A percentile compares a stretch with the other conserved stretches of the same genome.
Conservation (phyloP, 1,139 yeast species). For the Debaryomycetaceae sp. region DNA sequence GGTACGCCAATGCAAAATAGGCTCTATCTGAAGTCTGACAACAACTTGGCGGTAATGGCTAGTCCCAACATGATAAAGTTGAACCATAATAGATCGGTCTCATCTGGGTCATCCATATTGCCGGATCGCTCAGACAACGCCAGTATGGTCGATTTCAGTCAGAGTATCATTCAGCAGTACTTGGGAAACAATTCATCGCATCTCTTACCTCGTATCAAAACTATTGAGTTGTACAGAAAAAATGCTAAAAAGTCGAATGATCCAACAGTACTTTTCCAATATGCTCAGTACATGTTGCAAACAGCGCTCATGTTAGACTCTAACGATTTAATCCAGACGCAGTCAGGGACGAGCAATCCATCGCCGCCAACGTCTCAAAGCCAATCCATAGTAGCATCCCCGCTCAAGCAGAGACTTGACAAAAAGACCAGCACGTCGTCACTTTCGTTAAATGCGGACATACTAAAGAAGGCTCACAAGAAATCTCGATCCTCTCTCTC, state of each 20-base stretch:
- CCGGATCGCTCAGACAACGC: slow-evolving; percentile 34
- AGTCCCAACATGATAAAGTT: slow-evolving; percentile 8
- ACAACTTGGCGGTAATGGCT: slow-evolving; percentile 20
- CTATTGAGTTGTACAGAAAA: slow-evolving; percentile 81
- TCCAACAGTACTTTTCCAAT: slow-evolving; percentile 81
- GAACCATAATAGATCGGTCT: slow-evolving; percentile 37
- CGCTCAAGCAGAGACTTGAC: slow-evolving; percentile 17
- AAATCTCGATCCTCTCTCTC: slow-evolving; percentile 18
- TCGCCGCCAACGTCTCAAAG: slow-evolving; percentile 10
- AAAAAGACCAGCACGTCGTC: slow-evolving; percentile 6
- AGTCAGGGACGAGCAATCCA: slow-evolving; percentile 11
- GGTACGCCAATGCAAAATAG: slow-evolving; percentile 3
- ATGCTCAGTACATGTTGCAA: slow-evolving; percentile 87
- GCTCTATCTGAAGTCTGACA: slow-evolving; percentile 27
- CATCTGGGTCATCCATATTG: slow-evolving; percentile 38
- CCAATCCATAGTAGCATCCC: slow-evolving; percentile 19
- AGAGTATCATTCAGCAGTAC: slow-evolving; percentile 45
- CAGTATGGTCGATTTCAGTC: slow-evolving; percentile 39
- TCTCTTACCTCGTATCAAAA: slow-evolving; percentile 75
- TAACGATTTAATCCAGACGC: slow-evolving; percentile 5
- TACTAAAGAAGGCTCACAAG: slow-evolving; percentile 12
- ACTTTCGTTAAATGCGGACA: slow-evolving; percentile 5
- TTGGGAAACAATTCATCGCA: slow-evolving; percentile 50
- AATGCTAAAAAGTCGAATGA: slow-evolving; percentile 85
- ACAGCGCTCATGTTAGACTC: slow-evolving; percentile 65